Percentiles rank a stretch among this genome's conserved stretches.
These are phyloP conservation scores for Saccharomyces hybrid DNA, from an alignment of 1,139 yeast genomes.

Conservation along the genomic window DNA sequence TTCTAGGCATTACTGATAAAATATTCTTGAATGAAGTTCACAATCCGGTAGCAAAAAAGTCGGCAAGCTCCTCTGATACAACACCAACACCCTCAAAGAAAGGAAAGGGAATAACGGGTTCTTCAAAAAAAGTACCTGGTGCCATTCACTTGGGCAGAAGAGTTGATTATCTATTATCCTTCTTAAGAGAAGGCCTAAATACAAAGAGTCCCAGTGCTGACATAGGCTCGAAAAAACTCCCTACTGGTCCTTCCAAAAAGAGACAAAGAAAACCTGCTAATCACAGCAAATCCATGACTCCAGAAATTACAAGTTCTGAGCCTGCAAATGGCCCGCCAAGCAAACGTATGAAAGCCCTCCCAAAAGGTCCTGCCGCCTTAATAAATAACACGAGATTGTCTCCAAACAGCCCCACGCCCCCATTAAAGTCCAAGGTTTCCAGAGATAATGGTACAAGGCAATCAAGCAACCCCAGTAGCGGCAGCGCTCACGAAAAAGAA, in stretches of 20 bases:
- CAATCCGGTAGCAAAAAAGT: conserved; percentile 2
- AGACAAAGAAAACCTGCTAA: conserved; percentile 9
- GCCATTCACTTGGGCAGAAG: conserved; percentile 92
- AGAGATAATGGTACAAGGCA: neutral
- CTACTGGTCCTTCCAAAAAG: conserved; percentile 11
- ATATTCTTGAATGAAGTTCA: conserved; percentile 49
- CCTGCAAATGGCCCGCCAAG: neutral
- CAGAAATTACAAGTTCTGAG: conserved; percentile 1
- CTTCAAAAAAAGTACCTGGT: conserved; percentile 69
- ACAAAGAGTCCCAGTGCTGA: conserved; percentile 2
- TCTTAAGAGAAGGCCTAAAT: conserved; percentile 35
- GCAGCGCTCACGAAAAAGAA: conserved; percentile 40
- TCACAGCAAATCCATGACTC: neutral
- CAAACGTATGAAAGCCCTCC: conserved; percentile 13
- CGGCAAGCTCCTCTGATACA: neutral
- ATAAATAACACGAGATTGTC: neutral
- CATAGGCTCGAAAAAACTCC: conserved; percentile 6
- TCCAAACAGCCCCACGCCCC: conserved; percentile 1
- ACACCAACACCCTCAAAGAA: conserved; percentile 14
- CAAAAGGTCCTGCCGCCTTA: conserved; percentile 18
- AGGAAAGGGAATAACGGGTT: conserved; percentile 20
- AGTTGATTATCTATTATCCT: conserved; percentile 73
- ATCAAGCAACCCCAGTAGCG: conserved; percentile 3
- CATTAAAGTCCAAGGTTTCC: conserved; percentile 2
- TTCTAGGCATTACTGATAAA: conserved; percentile 78